These are phyloP conservation scores for Flaveria linearis DNA, from an alignment of 129 eudicot genomes.

Conservation along the genomic window DNA sequence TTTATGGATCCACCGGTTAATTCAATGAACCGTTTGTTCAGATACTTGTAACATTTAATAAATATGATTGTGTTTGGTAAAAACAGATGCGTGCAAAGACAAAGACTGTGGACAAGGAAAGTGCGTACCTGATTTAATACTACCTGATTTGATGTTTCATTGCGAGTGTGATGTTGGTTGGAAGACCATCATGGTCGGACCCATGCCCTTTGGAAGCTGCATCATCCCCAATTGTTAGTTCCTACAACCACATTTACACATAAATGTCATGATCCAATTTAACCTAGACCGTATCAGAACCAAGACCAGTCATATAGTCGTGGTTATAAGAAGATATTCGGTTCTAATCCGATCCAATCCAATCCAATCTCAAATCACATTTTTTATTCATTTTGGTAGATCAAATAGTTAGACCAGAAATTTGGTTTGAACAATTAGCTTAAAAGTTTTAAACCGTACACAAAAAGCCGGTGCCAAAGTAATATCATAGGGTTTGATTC, in stretches of 20 bases:
- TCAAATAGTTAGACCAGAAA: too few relatives aligned
- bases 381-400: too few relatives aligned
- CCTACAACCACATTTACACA: background rate
- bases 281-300: background rate
- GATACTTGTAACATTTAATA: background rate
- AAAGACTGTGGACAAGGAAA: constrained; percentile 46
- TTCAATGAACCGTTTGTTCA: background rate
- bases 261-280: background rate
- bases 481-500: too few relatives aligned
- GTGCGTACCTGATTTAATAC: constrained; percentile 14
- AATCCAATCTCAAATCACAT: too few relatives aligned
- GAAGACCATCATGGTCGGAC: constrained; percentile 43
- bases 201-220: constrained; percentile 42
- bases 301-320: too few relatives aligned
- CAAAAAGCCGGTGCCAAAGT: background rate
- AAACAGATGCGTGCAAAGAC: constrained; percentile 34
- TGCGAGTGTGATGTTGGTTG: constrained; percentile 53
- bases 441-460: too few relatives aligned
- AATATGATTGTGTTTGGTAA: background rate
- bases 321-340: too few relatives aligned
- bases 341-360: too few relatives aligned
- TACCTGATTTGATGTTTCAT: constrained; percentile 6
- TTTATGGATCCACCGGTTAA: background rate
- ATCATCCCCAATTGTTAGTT: constrained; percentile 57
- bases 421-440: too few relatives aligned